These are phyloP conservation scores for Penicillium digitatum DNA, from an alignment of 2,329 filamentous ascomycete genomes.

Conservation along the genomic window DNA sequence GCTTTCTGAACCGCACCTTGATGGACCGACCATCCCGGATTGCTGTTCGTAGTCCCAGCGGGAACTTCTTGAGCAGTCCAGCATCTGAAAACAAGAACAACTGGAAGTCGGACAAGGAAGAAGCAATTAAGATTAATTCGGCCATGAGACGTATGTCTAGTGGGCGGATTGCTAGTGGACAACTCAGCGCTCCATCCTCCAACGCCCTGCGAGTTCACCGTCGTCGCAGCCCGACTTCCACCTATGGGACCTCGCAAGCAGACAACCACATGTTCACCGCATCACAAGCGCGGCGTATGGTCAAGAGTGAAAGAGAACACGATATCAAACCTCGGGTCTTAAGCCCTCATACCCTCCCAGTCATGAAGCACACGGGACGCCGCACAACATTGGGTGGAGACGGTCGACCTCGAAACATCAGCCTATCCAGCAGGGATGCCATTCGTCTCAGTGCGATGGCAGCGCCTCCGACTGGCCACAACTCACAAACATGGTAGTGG, in stretches of 20 bases:
- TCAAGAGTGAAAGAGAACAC: slow-evolving; percentile 57
- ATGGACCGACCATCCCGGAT: slow-evolving; percentile 39
- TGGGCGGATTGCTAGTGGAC: slow-evolving; percentile 24
- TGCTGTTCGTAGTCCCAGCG: slow-evolving; percentile 40
- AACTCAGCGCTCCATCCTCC: slow-evolving; percentile 38
- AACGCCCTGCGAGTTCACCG: slow-evolving; percentile 47
- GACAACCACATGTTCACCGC: slow-evolving; percentile 62
- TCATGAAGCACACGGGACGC: slow-evolving; percentile 52
- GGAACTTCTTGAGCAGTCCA: slow-evolving; percentile 33
- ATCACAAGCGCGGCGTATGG: slow-evolving; percentile 63
- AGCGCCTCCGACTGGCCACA: slow-evolving; percentile 32
- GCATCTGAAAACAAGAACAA: slow-evolving; percentile 49
- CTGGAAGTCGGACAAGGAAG: slow-evolving; percentile 47
- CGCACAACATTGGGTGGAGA: slow-evolving; percentile 44
- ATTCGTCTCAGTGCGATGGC: slow-evolving; percentile 39
- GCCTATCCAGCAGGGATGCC: slow-evolving; percentile 37
- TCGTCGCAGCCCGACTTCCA: slow-evolving; percentile 54
- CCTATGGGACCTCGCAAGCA: slow-evolving; percentile 52
- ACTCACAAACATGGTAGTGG: slow-evolving; percentile 28
- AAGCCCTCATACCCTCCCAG: slow-evolving; percentile 57
- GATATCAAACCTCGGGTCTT: slow-evolving; percentile 56
- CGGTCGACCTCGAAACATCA: slow-evolving; percentile 38
- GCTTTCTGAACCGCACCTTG: slow-evolving; percentile 48
- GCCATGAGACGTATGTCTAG: slow-evolving; percentile 55
- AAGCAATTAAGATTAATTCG: slow-evolving; percentile 53